A percentile compares a stretch with the other conserved stretches of the same genome.
Conservation (phyloP, 2,329 filamentous ascomycete genomes). For the Chaetomium strumarium region DNA sequence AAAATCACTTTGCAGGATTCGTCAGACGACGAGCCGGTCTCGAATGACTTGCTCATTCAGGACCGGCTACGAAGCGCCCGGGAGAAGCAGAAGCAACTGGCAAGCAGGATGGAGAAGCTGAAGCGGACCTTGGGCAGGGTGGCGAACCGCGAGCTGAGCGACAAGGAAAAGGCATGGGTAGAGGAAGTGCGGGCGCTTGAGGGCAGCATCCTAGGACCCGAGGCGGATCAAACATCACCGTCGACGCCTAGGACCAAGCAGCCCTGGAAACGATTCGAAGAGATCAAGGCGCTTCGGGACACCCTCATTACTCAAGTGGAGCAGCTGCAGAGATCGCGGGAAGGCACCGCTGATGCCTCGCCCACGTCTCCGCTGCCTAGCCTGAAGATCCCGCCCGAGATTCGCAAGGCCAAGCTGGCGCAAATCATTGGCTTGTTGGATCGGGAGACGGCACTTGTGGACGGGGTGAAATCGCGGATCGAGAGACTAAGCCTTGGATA, state of each 20-base stretch:
- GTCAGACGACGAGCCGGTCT: constrained; percentile 42
- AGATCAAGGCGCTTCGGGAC: constrained; percentile 48
- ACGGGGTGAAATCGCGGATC: constrained; percentile 58
- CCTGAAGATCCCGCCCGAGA: constrained; percentile 51
- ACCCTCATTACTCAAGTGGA: constrained; percentile 48
- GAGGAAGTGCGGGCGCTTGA: constrained; percentile 37
- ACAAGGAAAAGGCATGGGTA: constrained; percentile 52
- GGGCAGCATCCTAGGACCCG: constrained; percentile 37
- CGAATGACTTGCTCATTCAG: constrained; percentile 52
- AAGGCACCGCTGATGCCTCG: constrained; percentile 22
- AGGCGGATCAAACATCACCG: constrained; percentile 11
- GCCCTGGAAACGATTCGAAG: constrained; percentile 51
- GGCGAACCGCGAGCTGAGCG: constrained; percentile 49
- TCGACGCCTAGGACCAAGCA: constrained; percentile 41
- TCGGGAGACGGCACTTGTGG: constrained; percentile 61
- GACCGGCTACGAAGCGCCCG: constrained; percentile 50
- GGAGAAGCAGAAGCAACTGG: constrained; percentile 51
- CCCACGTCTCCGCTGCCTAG: constrained; percentile 34
- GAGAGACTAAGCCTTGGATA: constrained; percentile 45
- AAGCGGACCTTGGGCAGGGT: constrained; percentile 44
- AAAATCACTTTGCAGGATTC: constrained; percentile 56
- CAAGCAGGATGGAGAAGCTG: constrained; percentile 54
- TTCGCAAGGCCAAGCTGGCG: constrained; percentile 56
- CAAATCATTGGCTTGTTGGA: constrained; percentile 60
- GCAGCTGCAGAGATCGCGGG: constrained; percentile 33